phyloP scores from a whole-genome alignment of 2,329 filamentous ascomycete genomes.

The Beauveria sp. region DNA sequence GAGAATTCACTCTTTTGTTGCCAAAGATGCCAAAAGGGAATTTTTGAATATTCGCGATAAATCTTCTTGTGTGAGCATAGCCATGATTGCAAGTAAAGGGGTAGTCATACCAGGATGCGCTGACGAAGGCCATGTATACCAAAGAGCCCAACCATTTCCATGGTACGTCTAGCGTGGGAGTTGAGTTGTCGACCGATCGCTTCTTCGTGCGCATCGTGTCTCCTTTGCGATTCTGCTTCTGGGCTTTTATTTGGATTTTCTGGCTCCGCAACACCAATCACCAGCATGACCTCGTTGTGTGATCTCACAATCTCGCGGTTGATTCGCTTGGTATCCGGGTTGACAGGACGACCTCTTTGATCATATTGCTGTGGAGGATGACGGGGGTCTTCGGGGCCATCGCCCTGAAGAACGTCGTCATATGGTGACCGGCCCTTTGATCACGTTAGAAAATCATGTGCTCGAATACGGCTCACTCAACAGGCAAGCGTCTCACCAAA shows the following conservation, averaged over 20 bases:
- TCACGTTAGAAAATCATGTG: conserved; percentile 4
- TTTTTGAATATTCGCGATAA: conserved; percentile 41
- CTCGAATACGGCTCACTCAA: background rate
- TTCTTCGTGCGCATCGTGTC: conserved; percentile 42
- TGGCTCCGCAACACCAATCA: conserved; percentile 54
- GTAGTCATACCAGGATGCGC: conserved; percentile 41
- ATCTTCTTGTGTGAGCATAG: conserved; percentile 29
- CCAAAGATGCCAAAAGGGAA: conserved; percentile 40
- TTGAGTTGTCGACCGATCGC: conserved; percentile 33
- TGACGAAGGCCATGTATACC: conserved; percentile 46
- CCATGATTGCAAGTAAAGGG: background rate
- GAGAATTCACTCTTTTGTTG: conserved; percentile 23
- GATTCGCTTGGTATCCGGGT: conserved; percentile 45
- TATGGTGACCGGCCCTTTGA: conserved; percentile 51
- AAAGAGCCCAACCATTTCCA: conserved; percentile 40
- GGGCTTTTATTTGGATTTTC: conserved; percentile 36
- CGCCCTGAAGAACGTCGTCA: conserved; percentile 46
- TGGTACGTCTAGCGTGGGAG: conserved; percentile 25
- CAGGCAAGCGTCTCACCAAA: conserved; percentile 33
- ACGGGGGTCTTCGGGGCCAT: conserved; percentile 23
- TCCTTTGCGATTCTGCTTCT: conserved; percentile 32
- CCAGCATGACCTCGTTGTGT: conserved; percentile 57
- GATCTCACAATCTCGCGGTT: conserved; percentile 51
- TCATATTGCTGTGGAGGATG: conserved; percentile 43
- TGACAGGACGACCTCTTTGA: conserved; percentile 47